Percentiles rank a stretch among this genome's conserved stretches.
Conservation (phyloP, 192 early-diverging fungal genomes). For the Backusella macrospora region DNA sequence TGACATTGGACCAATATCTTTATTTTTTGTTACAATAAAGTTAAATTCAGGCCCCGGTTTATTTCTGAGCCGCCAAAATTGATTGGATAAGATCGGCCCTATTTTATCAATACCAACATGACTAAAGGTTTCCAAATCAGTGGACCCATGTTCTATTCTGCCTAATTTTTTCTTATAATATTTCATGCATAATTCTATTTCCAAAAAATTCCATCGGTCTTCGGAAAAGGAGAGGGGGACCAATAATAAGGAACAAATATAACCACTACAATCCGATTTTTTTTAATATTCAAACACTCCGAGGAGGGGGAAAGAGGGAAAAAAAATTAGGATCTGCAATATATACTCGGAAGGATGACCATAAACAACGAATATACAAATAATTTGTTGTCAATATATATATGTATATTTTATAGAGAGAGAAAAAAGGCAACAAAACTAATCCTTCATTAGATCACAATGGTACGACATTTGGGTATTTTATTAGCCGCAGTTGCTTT, state of each 20-base stretch:
- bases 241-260: slow-evolving; percentile 4
- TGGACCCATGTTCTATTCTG: neutral
- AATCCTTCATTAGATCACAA: slow-evolving; percentile 1
- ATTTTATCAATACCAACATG: neutral
- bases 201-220: slow-evolving; percentile 9
- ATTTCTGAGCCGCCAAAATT: neutral
- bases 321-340: too few relatives aligned
- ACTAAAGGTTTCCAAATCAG: slow-evolving; percentile 1
- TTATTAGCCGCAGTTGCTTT: neutral
- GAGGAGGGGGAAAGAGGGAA: too few relatives aligned
- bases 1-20: slow-evolving; percentile 7
- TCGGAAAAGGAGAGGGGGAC: slow-evolving; percentile 7
- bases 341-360: slow-evolving; percentile 6
- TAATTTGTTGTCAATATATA: too few relatives aligned
- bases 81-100: neutral
- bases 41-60: neutral
- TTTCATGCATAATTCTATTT: neutral
- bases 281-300: neutral
- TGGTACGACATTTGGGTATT: slow-evolving; percentile 5
- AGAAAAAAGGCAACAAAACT: too few relatives aligned
- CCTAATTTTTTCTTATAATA: neutral
- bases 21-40: neutral
- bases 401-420: too few relatives aligned
- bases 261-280: neutral
- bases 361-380: slow-evolving; percentile 7